Evolutionary conservation across 139 green algal species (phyloP).

Genomic region (Chlamydomonas schloesseri): DNA sequence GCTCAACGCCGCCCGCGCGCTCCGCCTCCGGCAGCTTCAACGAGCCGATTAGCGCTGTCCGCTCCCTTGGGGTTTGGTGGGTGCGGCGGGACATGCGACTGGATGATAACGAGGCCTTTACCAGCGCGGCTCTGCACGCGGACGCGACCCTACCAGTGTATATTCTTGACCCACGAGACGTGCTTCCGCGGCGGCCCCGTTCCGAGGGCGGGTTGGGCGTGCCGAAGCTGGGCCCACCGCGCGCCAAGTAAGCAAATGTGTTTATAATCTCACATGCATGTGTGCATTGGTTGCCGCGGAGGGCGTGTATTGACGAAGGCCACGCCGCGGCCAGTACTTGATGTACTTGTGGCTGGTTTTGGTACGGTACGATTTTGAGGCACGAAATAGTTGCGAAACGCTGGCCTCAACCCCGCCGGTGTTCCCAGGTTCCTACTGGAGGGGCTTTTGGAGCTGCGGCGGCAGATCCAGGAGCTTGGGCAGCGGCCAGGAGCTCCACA

Average conservation of each 20-base stretch:
- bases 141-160: not conserved
- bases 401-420: too few relatives aligned
- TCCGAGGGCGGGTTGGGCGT: conserved; percentile 13
- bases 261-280: too few relatives aligned
- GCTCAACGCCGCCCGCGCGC: too few relatives aligned
- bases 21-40: too few relatives aligned
- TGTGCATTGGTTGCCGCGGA: too few relatives aligned
- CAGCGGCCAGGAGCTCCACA: not conserved
- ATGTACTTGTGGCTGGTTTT: too few relatives aligned
- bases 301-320: too few relatives aligned
- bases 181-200: not conserved
- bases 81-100: not conserved
- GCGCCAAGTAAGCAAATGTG: not conserved
- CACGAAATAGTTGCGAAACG: too few relatives aligned
- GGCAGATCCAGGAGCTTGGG: not conserved
- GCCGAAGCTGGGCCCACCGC: not conserved
- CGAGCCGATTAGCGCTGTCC: not conserved
- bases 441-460: not conserved
- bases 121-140: not conserved
- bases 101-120: conserved; percentile 11
- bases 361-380: too few relatives aligned
- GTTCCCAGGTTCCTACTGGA: conserved; percentile 25
- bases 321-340: too few relatives aligned
- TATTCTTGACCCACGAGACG: conserved; percentile 7
- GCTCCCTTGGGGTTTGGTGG: conserved; percentile 18